These are phyloP conservation scores for Trichosporon sp. DNA, from an alignment of 1,284 basidiomycete species.

Conservation along the genomic window DNA sequence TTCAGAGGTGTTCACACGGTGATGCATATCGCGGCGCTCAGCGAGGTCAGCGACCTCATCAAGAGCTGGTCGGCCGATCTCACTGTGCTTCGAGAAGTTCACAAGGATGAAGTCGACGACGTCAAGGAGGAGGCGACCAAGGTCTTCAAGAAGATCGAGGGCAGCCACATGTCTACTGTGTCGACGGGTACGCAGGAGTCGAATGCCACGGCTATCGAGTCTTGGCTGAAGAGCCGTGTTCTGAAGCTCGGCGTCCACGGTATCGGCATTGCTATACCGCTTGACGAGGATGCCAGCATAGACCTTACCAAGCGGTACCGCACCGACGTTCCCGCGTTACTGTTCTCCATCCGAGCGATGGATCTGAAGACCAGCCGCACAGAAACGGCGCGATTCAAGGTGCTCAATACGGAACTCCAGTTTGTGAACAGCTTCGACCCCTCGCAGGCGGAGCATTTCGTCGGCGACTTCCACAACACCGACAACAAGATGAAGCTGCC, in stretches of 20 bases:
- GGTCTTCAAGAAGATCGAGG: slow-evolving; percentile 52
- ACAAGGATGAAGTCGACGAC: slow-evolving; percentile 67
- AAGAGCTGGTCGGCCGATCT: slow-evolving; percentile 72
- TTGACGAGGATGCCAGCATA: slow-evolving; percentile 47
- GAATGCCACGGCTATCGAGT: slow-evolving; percentile 24
- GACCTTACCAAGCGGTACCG: slow-evolving; percentile 54
- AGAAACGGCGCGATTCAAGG: slow-evolving; percentile 69
- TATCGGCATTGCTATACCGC: slow-evolving; percentile 79
- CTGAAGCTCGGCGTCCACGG: slow-evolving; percentile 63
- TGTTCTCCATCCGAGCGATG: slow-evolving; percentile 72
- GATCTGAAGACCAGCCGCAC: slow-evolving; percentile 67
- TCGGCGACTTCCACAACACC: slow-evolving; percentile 63
- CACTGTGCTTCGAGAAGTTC: slow-evolving; percentile 63
- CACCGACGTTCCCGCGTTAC: slow-evolving; percentile 64
- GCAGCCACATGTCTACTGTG: not conserved
- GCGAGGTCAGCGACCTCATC: slow-evolving; percentile 78
- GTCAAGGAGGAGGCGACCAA: slow-evolving; percentile 78
- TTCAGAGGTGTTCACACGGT: slow-evolving; percentile 79
- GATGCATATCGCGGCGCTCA: slow-evolving; percentile 84
- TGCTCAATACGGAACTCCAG: slow-evolving; percentile 71
- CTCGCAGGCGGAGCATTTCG: slow-evolving; percentile 63
- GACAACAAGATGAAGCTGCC: slow-evolving; percentile 62
- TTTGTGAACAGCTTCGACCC: slow-evolving; percentile 81
- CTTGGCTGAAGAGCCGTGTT: slow-evolving; percentile 65
- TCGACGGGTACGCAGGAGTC: not conserved